A percentile compares a stretch with the other conserved stretches of the same genome.
These are phyloP conservation scores for Colletotrichum sp. DNA, from an alignment of 2,329 filamentous ascomycete genomes.

Conservation along the genomic window DNA sequence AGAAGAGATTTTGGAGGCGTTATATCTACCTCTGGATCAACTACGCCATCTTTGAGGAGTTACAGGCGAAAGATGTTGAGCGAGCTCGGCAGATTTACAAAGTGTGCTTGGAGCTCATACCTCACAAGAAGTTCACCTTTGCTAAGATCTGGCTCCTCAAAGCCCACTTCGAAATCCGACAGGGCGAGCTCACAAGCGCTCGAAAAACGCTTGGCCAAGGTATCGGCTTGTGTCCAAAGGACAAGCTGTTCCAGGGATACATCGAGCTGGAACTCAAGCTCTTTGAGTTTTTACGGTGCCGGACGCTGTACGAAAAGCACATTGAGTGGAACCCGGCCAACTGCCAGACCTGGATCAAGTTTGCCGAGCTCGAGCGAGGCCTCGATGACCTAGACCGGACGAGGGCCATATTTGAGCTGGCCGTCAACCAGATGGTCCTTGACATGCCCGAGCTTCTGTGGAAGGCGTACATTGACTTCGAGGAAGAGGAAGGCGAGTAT, in stretches of 20 bases:
- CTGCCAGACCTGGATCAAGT: constrained; percentile 94
- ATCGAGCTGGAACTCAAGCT: constrained; percentile 91
- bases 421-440: constrained; percentile 78
- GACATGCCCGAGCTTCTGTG: constrained; percentile 98
- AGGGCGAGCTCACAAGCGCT: constrained; percentile 78
- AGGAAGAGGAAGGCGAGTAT: constrained; percentile 94
- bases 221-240: constrained; percentile 94
- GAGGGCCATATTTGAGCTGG: constrained; percentile 90
- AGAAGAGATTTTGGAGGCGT: constrained; percentile 95
- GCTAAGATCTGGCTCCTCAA: constrained; percentile 95
- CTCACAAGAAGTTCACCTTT: constrained; percentile 97
- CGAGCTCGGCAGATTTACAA: constrained; percentile 90
- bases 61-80: constrained; percentile 77
- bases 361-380: constrained; percentile 89
- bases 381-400: constrained; percentile 89
- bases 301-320: constrained; percentile 92
- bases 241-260: constrained; percentile 93
- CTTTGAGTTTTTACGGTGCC: constrained; percentile 91
- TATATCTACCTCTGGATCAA: constrained; percentile 99
- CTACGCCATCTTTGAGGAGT: constrained; percentile 95
- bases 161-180: constrained; percentile 90
- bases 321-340: constrained; percentile 91
- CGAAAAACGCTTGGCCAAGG: constrained; percentile 89
- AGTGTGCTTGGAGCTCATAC: constrained; percentile 84
- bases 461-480: constrained; percentile 99